A percentile compares a stretch with the other conserved stretches of the same genome.
Evolutionary conservation across 768 basidiomycete species (phyloP).

Genomic region (Grammothele lineata): DNA sequence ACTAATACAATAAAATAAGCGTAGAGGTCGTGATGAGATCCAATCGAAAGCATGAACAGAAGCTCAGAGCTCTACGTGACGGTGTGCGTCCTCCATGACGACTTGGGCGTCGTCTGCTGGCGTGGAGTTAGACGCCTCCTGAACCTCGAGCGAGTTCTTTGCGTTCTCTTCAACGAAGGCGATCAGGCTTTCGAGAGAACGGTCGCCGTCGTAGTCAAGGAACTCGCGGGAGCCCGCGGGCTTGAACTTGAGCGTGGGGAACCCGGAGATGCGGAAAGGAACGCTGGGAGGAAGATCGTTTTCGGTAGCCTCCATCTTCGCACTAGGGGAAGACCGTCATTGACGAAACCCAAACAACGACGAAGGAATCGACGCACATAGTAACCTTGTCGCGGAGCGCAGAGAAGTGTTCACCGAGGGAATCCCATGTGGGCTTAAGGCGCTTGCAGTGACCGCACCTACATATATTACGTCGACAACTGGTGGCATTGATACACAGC

Average conservation of each 20-base stretch:
- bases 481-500: too few species aligned
- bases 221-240: slow-evolving; percentile 82
- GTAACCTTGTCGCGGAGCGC: slow-evolving; percentile 66
- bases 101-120: slow-evolving; percentile 19
- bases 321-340: slow-evolving; percentile 41
- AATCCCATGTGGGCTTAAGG: slow-evolving; percentile 91
- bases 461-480: slow-evolving; percentile 1
- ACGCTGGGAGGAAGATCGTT: slow-evolving; percentile 91
- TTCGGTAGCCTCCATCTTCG: slow-evolving; percentile 94
- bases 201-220: slow-evolving; percentile 91
- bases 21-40: slow-evolving; percentile 9
- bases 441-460: slow-evolving; percentile 97
- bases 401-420: slow-evolving; percentile 80
- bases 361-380: slow-evolving; percentile 51
- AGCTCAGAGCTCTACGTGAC: slow-evolving; percentile 23
- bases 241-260: slow-evolving; percentile 98
- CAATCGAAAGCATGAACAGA: not conserved
- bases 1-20: slow-evolving; percentile 12
- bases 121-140: slow-evolving; percentile 21
- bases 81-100: slow-evolving; percentile 21
- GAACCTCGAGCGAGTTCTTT: slow-evolving; percentile 62
- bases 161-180: slow-evolving; percentile 80
- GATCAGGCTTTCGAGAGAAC: slow-evolving; percentile 79
- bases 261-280: slow-evolving; percentile 82
- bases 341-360: slow-evolving; percentile 1